Evolutionary conservation across 345 rosid species (phyloP).

Genomic region (Turritis glabra): DNA sequence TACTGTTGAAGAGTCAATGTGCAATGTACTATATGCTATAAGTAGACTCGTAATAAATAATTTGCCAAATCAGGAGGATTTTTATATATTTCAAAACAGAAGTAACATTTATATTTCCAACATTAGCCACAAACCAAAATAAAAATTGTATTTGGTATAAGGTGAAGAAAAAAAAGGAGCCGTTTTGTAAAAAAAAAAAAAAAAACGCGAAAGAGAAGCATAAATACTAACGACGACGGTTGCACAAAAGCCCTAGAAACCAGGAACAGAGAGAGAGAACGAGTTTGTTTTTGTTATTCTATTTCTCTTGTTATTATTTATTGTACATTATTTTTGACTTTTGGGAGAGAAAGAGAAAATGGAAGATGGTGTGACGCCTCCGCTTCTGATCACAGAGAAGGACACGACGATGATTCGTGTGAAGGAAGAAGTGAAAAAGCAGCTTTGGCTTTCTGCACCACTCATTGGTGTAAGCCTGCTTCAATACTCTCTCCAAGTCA

Average conservation of each 20-base stretch:
- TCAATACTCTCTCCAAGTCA: constrained; percentile 33
- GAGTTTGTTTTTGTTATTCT: not conserved
- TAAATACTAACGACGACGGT: not conserved
- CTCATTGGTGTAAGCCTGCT: constrained; percentile 29
- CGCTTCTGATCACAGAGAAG: constrained; percentile 8
- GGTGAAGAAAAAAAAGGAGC: no score
- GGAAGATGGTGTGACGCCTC: constrained; percentile 25
- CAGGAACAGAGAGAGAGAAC: not conserved
- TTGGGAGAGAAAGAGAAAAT: not conserved
- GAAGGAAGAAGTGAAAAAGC: constrained; percentile 37
- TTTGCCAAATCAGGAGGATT: not conserved
- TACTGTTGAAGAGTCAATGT: no score
- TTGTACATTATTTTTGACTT: not conserved
- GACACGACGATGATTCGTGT: not conserved
- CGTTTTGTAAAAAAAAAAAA: not conserved
- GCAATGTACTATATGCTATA: no score
- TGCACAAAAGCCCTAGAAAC: not conserved
- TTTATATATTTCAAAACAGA: no score
- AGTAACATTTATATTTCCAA: no score
- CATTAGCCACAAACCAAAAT: no score
- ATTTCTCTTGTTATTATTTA: not conserved
- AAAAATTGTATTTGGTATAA: no score
- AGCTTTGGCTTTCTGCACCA: constrained; percentile 37
- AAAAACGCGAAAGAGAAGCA: not conserved
- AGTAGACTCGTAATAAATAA: not conserved